phyloP scores from a whole-genome alignment of 2,329 filamentous ascomycete genomes.

The Bipolaris cookei region DNA sequence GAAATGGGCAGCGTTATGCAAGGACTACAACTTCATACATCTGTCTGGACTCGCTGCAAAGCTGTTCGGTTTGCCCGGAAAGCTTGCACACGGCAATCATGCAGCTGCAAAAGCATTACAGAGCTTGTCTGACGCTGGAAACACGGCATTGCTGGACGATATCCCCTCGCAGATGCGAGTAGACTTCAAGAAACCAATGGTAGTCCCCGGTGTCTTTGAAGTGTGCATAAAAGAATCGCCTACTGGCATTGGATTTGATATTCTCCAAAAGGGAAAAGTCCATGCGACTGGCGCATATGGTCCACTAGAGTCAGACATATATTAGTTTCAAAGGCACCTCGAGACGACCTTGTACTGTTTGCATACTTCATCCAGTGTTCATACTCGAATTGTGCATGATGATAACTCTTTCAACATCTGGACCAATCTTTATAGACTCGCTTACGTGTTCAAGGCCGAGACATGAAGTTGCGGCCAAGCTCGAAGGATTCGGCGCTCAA shows the following conservation, averaged over 20 bases:
- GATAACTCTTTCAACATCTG: neutral
- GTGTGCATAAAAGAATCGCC: neutral
- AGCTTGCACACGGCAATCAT: constrained; percentile 15
- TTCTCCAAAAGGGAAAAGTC: neutral
- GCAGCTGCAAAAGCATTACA: constrained; percentile 6
- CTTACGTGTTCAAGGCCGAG: neutral
- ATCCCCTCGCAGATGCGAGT: constrained; percentile 7
- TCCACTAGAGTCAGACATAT: neutral
- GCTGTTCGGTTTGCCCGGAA: constrained; percentile 8
- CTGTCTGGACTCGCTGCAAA: constrained; percentile 7
- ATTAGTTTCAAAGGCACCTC: no score
- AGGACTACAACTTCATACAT: constrained; percentile 17
- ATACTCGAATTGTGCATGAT: no score
- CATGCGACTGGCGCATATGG: constrained; percentile 3
- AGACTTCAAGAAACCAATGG: constrained; percentile 10
- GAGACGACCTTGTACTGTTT: neutral
- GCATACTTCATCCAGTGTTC: neutral
- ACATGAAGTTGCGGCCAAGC: neutral
- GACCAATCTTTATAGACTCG: neutral
- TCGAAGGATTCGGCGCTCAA: constrained; percentile 6
- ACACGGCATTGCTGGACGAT: neutral
- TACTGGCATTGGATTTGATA: neutral
- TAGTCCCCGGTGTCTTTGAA: constrained; percentile 4
- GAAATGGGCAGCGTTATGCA: constrained; percentile 12
- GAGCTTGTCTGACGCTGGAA: neutral